These are phyloP conservation scores for Vararia minispora DNA, from an alignment of 768 basidiomycete species.

Conservation along the genomic window DNA sequence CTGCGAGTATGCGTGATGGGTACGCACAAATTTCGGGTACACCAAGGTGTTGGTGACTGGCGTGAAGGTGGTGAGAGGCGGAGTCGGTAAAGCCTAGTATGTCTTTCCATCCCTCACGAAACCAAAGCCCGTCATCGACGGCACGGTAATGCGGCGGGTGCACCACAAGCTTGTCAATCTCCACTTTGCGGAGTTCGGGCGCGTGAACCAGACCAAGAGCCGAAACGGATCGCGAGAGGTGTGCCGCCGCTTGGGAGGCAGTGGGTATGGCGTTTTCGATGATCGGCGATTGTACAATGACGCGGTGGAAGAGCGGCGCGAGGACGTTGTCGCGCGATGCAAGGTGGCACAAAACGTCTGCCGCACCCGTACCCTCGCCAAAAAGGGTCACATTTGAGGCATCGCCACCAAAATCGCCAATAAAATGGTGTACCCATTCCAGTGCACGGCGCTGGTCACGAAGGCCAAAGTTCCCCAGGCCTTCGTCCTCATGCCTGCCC, in stretches of 20 bases:
- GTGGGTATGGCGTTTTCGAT: slow-evolving; percentile 53
- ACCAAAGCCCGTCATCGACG: slow-evolving; percentile 62
- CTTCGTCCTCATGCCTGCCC: slow-evolving; percentile 54
- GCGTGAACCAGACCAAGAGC: slow-evolving; percentile 41
- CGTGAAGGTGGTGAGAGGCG: slow-evolving; percentile 15
- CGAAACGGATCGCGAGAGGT: slow-evolving; percentile 53
- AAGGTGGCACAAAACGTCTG: slow-evolving; percentile 29
- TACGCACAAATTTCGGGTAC: too few relatives aligned
- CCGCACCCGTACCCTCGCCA: slow-evolving; percentile 22
- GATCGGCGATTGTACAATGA: slow-evolving; percentile 65
- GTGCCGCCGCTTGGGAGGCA: slow-evolving; percentile 49
- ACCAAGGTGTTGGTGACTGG: slow-evolving; percentile 21
- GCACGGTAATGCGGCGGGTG: slow-evolving; percentile 34
- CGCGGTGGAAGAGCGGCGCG: slow-evolving; percentile 55
- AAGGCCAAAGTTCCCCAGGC: slow-evolving; percentile 65
- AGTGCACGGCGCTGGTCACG: slow-evolving; percentile 30
- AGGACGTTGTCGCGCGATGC: slow-evolving; percentile 52
- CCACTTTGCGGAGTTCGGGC: slow-evolving; percentile 51
- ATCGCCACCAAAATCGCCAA: slow-evolving; percentile 42
- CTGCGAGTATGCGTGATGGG: slow-evolving; percentile 10
- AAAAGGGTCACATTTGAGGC: slow-evolving; percentile 24
- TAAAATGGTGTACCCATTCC: slow-evolving; percentile 42
- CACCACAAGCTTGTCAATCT: slow-evolving; percentile 45
- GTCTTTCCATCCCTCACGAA: slow-evolving; percentile 48
- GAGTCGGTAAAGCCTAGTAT: slow-evolving; percentile 28